These are phyloP conservation scores for Corynascus novoguineensis DNA, from an alignment of 495 filamentous ascomycete species.

Conservation along the genomic window DNA sequence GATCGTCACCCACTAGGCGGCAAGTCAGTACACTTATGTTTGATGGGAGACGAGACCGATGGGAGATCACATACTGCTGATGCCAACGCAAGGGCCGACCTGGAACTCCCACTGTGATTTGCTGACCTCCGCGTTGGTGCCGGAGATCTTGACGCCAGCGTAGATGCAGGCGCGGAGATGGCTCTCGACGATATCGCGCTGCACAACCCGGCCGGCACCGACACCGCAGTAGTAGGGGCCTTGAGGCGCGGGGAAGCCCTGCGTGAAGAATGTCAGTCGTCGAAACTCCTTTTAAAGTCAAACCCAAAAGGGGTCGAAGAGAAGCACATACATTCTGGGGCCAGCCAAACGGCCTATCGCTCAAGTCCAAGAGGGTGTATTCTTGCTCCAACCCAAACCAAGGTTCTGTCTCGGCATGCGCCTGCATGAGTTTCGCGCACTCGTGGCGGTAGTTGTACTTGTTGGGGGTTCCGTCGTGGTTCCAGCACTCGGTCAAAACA, in stretches of 20 bases:
- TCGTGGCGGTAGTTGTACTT: constrained; percentile 89
- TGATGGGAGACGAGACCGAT: neutral
- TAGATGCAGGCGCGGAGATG: constrained; percentile 98
- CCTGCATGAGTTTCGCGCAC: constrained; percentile 71
- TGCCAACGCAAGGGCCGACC: constrained; percentile 88
- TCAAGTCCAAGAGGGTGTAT: constrained; percentile 61
- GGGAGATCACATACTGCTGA: constrained; percentile 45
- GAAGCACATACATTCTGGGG: constrained; percentile 43
- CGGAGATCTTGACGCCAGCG: constrained; percentile 87
- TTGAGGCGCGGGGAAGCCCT: constrained; percentile 89
- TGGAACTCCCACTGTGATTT: constrained; percentile 99
- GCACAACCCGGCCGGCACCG: constrained; percentile 93
- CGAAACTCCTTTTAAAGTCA: neutral
- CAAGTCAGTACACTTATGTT: constrained; percentile 10
- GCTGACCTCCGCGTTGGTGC: constrained; percentile 94
- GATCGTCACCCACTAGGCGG: constrained; percentile 75
- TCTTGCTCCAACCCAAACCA: constrained; percentile 99
- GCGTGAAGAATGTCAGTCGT: neutral
- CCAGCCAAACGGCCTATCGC: constrained; percentile 91
- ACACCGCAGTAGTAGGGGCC: constrained; percentile 99
- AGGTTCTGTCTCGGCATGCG: constrained; percentile 72
- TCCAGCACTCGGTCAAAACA: constrained; percentile 97
- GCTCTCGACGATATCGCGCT: constrained; percentile 96
- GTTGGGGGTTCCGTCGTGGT: constrained; percentile 93
- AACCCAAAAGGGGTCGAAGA: constrained; percentile 37